Conservation (phyloP, 495 filamentous ascomycete genomes). For the Astrothelium subdiscretum region DNA sequence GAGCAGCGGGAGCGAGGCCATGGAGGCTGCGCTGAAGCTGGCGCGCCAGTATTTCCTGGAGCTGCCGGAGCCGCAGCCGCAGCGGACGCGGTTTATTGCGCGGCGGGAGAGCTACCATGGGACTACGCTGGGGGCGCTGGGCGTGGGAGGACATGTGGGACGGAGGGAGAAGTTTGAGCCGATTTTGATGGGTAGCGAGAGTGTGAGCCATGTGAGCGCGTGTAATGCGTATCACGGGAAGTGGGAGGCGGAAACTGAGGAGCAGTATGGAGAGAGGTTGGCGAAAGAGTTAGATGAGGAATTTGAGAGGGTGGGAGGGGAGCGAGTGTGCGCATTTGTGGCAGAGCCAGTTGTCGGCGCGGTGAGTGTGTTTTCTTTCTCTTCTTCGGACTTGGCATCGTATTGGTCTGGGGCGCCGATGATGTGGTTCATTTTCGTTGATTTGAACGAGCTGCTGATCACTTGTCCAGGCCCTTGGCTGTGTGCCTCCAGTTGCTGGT, state of each 20-base stretch:
- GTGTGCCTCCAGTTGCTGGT: slow-evolving; percentile 28
- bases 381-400: background rate
- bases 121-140: slow-evolving; percentile 55
- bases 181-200: slow-evolving; percentile 42
- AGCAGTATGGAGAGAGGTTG: slow-evolving; percentile 43
- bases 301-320: slow-evolving; percentile 57
- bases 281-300: slow-evolving; percentile 60
- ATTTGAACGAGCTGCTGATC: background rate
- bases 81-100: slow-evolving; percentile 49
- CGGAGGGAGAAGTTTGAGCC: slow-evolving; percentile 56
- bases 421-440: background rate
- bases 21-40: slow-evolving; percentile 58
- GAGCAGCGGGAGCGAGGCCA: slow-evolving; percentile 49
- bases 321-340: slow-evolving; percentile 65
- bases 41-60: slow-evolving; percentile 55
- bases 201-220: slow-evolving; percentile 50
- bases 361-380: slow-evolving; percentile 20
- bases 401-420: too few species aligned
- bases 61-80: slow-evolving; percentile 35
- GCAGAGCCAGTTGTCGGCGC: slow-evolving; percentile 60
- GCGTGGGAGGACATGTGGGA: slow-evolving; percentile 49
- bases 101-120: slow-evolving; percentile 66
- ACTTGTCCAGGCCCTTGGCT: slow-evolving; percentile 25
- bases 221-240: slow-evolving; percentile 53
- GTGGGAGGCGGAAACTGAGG: slow-evolving; percentile 22